Evolutionary conservation across 169 alveolate species (phyloP), one percentile per base, ranked within the genome.

Genomic region (Neospora caninum): DNA sequence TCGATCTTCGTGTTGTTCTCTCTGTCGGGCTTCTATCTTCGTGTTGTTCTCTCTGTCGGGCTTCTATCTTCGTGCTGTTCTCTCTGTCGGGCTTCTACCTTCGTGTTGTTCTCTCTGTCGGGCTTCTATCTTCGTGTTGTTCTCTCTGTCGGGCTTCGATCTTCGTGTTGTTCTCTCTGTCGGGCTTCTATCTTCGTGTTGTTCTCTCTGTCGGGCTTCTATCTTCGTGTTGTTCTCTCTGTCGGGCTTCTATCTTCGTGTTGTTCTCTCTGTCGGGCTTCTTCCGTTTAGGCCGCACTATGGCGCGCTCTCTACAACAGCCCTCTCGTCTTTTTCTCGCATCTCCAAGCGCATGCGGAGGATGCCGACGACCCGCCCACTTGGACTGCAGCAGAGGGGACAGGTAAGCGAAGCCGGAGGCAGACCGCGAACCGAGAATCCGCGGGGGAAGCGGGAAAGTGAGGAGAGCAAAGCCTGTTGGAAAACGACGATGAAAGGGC

Each of bases 301-400:
- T 92, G 94, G 94, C 49, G 94, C n/a, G 67, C 91, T 7, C 94
- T 92, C 31, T 92, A 92, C 86, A 38, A 54, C 31, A 73, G 91
- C 86, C 91, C 91, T 18, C 80, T 80, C n/a, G 91, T 82, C 54
- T n/a, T n/a, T 42, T 92, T 92, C 86, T 82, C 89, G 10, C 41
- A 4, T 78, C 39, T 78, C 27, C 43, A 78, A n/a, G 45, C 10
- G 10, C n/a, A 4, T 7, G 16, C 25, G 73, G 73, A 27, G 31
- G 73, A 27, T 64, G 73, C 4, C 31, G 1, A 22, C 73, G 20
- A 64, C n/a, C 7, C n/a, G 73, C 25, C 73, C 1, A 1, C 31
- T 22, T 7, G 73, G 20, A 27, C n/a, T 64, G 73, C 73, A 27
- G 25, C 25, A 27, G 73, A 22, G 73, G 34, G 25, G 31, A 7